phyloP scores from a whole-genome alignment of 257 asterid genomes.

The Verbascum thapsus region DNA sequence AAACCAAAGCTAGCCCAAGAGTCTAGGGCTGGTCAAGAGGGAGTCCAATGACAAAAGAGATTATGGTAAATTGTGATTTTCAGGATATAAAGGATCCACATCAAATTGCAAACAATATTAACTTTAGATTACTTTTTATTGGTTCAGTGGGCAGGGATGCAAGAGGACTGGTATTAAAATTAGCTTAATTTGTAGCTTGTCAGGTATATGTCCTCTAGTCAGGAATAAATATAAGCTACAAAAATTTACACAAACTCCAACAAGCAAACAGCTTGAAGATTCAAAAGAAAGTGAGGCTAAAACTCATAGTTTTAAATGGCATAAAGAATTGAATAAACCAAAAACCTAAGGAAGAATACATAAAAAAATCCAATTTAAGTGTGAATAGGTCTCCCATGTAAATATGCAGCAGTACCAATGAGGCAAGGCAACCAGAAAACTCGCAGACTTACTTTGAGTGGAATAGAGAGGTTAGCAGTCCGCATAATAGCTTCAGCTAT shows the following conservation, averaged over 20 bases:
- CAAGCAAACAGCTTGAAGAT: constrained; percentile 18
- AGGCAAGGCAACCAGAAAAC: constrained; percentile 20
- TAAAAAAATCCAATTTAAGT: constrained; percentile 3
- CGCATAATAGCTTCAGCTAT: constrained; percentile 94
- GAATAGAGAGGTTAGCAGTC: constrained; percentile 81
- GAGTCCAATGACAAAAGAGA: neutral
- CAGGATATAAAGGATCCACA: neutral
- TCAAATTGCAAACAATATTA: neutral
- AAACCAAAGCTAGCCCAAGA: too few species aligned
- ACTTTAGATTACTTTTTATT: neutral
- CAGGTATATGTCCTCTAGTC: neutral
- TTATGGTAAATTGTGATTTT: neutral
- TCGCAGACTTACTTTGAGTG: constrained; percentile 69
- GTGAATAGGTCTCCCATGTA: constrained; percentile 7
- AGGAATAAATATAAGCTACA: neutral
- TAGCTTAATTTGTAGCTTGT: constrained; percentile 12
- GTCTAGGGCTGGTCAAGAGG: neutral
- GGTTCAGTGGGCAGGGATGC: neutral
- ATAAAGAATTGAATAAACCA: neutral
- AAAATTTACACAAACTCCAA: constrained; percentile 9
- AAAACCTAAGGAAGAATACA: neutral
- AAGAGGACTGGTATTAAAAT: neutral
- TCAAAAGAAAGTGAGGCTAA: constrained; percentile 3
- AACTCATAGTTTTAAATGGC: neutral
- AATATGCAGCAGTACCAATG: constrained; percentile 16